phyloP scores from a whole-genome alignment of 495 filamentous ascomycete species.

The Aspergillus heteromorphus region DNA sequence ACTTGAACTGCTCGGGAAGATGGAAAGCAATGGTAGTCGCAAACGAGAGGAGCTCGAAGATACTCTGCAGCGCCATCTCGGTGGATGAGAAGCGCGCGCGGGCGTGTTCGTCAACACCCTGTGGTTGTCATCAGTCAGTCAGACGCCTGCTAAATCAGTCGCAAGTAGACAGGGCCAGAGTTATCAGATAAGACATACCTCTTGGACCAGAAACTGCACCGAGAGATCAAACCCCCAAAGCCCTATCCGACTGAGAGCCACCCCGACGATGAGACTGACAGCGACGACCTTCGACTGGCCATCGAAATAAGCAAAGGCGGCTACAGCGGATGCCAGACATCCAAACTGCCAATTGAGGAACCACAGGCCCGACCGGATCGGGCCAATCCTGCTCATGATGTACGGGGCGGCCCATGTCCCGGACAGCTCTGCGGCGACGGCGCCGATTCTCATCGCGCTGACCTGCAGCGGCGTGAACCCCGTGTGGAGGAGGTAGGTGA shows the following conservation, averaged over 20 bases:
- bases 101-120: conserved; percentile 44
- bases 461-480: conserved; percentile 50
- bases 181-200: conserved; percentile 39
- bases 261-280: conserved; percentile 42
- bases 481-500: conserved; percentile 52
- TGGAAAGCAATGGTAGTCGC: conserved; percentile 56
- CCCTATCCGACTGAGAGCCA: conserved; percentile 56
- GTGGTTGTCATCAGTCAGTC: neutral
- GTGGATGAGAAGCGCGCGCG: conserved; percentile 58
- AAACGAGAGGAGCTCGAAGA: conserved; percentile 61
- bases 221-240: conserved; percentile 66
- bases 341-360: conserved; percentile 56
- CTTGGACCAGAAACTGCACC: conserved; percentile 60
- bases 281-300: conserved; percentile 30
- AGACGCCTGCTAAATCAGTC: too few species aligned
- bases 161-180: too few species aligned
- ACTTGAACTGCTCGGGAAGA: conserved; percentile 53
- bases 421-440: conserved; percentile 46
- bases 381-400: conserved; percentile 51
- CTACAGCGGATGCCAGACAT: conserved; percentile 39
- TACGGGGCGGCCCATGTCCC: conserved; percentile 45
- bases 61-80: conserved; percentile 58
- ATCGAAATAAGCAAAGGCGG: conserved; percentile 35
- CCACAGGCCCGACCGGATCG: conserved; percentile 58
- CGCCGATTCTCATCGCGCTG: conserved; percentile 47